Evolutionary conservation across 1,284 basidiomycete species (phyloP).

Genomic region (Papiliotrema fonsecae): DNA sequence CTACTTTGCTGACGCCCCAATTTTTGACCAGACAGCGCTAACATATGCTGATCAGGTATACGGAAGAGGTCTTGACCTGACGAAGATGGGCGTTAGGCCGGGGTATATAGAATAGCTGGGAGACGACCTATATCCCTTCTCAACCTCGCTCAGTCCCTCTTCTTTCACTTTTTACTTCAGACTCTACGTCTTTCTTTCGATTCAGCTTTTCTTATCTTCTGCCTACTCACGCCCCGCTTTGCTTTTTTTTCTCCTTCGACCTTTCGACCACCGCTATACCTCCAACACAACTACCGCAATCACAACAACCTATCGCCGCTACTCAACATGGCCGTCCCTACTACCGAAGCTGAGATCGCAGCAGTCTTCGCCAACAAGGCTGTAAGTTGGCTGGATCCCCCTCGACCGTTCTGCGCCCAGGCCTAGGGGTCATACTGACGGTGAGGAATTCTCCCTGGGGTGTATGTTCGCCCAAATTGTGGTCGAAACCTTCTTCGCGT

Average conservation of each 20-base stretch:
- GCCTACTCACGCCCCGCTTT: neutral
- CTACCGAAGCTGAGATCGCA: conserved; percentile 6
- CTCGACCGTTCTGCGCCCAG: neutral
- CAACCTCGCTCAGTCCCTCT: no score
- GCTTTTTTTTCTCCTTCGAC: neutral
- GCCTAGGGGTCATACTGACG: no score
- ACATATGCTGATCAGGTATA: no score
- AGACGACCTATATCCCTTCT: no score
- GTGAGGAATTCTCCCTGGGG: conserved; percentile 7
- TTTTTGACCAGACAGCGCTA: no score
- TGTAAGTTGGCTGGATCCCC: neutral
- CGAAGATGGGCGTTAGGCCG: no score
- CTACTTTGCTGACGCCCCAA: no score
- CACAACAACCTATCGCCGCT: no score
- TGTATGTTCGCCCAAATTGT: conserved; percentile 9
- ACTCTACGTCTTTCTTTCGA: neutral
- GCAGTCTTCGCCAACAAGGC: conserved; percentile 9
- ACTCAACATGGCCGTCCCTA: conserved; percentile 4
- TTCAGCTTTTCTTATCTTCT: neutral
- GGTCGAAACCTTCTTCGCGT: conserved; percentile 9
- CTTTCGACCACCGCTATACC: neutral
- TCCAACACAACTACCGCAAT: no score
- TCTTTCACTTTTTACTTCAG: no score
- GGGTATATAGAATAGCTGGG: no score
- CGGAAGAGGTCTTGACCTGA: no score